A percentile compares a stretch with the other conserved stretches of the same genome.
These are phyloP conservation scores for Amorphotheca resinae DNA, from an alignment of 495 filamentous ascomycete genomes.

Conservation along the genomic window DNA sequence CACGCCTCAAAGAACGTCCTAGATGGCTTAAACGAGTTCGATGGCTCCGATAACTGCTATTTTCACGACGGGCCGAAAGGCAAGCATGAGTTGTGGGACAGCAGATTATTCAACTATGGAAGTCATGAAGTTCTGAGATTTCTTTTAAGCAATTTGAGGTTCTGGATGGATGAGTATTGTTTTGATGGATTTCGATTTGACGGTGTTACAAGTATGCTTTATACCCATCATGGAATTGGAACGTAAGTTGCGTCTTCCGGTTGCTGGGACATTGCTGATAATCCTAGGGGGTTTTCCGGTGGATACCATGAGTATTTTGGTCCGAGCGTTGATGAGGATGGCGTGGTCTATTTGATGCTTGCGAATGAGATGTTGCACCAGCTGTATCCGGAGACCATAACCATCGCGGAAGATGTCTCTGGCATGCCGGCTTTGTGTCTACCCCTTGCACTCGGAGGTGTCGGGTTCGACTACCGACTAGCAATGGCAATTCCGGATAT, in stretches of 20 bases:
- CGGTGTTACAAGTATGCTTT: slow-evolving; percentile 97
- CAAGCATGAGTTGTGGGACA: slow-evolving; percentile 88
- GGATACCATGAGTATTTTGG: slow-evolving; percentile 99
- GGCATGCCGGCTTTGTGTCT: slow-evolving; percentile 95
- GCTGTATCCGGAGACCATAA: slow-evolving; percentile 75
- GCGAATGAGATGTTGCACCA: slow-evolving; percentile 93
- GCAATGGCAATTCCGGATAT: slow-evolving; percentile 97
- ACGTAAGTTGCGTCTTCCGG: slow-evolving; percentile 49
- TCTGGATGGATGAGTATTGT: slow-evolving; percentile 97
- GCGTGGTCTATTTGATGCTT: slow-evolving; percentile 88
- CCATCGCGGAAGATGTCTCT: slow-evolving; percentile 92
- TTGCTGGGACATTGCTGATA: slow-evolving; percentile 7
- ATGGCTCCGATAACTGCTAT: slow-evolving; percentile 87
- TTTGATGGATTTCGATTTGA: slow-evolving; percentile 98
- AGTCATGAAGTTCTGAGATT: slow-evolving; percentile 90
- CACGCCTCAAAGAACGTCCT: slow-evolving; percentile 95
- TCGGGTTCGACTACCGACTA: slow-evolving; percentile 94
- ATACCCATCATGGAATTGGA: slow-evolving; percentile 91
- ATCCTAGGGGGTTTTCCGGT: slow-evolving; percentile 77
- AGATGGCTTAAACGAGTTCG: slow-evolving; percentile 89
- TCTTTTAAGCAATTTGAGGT: slow-evolving; percentile 85
- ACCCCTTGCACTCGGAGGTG: slow-evolving; percentile 69
- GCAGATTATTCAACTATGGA: slow-evolving; percentile 92
- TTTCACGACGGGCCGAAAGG: slow-evolving; percentile 82
- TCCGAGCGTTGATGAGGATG: slow-evolving; percentile 82